Conservation (phyloP, 1,284 basidiomycete species). For the Irpex lacteus region DNA sequence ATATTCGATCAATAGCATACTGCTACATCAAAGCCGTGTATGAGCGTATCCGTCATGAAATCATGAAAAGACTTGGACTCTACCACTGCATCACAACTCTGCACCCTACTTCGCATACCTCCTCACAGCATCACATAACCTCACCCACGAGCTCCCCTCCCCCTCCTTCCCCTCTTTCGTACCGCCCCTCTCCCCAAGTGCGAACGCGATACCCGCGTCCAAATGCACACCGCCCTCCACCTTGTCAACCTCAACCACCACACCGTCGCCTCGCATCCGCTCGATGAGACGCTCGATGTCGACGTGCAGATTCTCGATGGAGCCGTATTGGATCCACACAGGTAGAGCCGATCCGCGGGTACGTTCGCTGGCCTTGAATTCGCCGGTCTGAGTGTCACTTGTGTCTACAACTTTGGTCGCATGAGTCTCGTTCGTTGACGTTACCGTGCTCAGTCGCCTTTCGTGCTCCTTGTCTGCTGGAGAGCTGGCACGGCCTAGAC, state of each 20-base stretch:
- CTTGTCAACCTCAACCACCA: conserved; percentile 6
- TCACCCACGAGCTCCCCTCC: conserved; percentile 2
- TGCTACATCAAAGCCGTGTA: too few relatives aligned
- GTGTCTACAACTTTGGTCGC: too few relatives aligned
- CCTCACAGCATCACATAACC: conserved; percentile 9
- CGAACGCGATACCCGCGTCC: conserved; percentile 14
- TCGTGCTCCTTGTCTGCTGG: neutral
- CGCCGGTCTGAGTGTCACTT: too few relatives aligned
- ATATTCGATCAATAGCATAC: too few relatives aligned
- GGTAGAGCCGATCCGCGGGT: neutral
- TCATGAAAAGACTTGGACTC: too few relatives aligned
- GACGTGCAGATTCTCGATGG: conserved; percentile 8
- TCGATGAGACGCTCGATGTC: conserved; percentile 9
- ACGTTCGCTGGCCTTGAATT: neutral
- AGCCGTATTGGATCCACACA: conserved; percentile 13
- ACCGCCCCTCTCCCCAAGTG: conserved; percentile 5
- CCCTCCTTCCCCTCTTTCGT: neutral
- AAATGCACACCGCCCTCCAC: conserved; percentile 13
- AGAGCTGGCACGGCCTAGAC: neutral
- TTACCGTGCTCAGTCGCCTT: too few relatives aligned
- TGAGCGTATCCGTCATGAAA: too few relatives aligned
- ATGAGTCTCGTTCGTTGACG: too few relatives aligned
- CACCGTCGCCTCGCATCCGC: conserved; percentile 10
- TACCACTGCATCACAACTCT: too few relatives aligned
- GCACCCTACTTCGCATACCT: neutral